Evolutionary conservation across 371 early-diverging fungal genomes (phyloP).

Genomic region (Thermomucor indicae-seudaticae): DNA sequence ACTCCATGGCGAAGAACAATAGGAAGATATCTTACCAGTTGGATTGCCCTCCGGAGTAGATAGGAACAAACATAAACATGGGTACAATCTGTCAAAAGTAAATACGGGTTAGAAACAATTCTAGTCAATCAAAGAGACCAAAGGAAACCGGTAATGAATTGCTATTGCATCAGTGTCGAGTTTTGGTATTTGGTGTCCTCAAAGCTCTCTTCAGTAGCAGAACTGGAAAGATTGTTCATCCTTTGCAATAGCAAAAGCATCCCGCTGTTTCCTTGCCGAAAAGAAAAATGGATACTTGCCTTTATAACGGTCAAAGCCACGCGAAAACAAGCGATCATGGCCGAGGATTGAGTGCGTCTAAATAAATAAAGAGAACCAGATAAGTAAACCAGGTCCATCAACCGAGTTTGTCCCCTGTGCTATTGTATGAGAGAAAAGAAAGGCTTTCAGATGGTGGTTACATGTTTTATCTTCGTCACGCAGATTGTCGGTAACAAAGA

Average conservation of each 20-base stretch:
- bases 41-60: no score
- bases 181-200: conserved; percentile 16
- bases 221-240: conserved; percentile 39
- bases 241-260: conserved; percentile 1
- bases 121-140: no score
- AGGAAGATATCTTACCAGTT: no score
- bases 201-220: conserved; percentile 37
- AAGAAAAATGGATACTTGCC: conserved; percentile 1
- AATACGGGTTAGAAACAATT: no score
- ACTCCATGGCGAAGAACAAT: no score
- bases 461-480: no score
- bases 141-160: background rate
- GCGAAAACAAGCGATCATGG: conserved; percentile 2
- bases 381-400: background rate
- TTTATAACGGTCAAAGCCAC: background rate
- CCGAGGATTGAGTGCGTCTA: background rate
- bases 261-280: background rate
- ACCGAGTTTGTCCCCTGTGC: no score
- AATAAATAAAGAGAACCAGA: background rate
- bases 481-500: no score
- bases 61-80: no score
- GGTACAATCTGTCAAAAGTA: no score
- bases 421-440: no score
- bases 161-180: background rate
- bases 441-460: no score